Percentiles rank a stretch among this genome's conserved stretches.
Evolutionary conservation across 2,329 filamentous ascomycete species (phyloP).

Genomic region (Huntiella savannae): DNA sequence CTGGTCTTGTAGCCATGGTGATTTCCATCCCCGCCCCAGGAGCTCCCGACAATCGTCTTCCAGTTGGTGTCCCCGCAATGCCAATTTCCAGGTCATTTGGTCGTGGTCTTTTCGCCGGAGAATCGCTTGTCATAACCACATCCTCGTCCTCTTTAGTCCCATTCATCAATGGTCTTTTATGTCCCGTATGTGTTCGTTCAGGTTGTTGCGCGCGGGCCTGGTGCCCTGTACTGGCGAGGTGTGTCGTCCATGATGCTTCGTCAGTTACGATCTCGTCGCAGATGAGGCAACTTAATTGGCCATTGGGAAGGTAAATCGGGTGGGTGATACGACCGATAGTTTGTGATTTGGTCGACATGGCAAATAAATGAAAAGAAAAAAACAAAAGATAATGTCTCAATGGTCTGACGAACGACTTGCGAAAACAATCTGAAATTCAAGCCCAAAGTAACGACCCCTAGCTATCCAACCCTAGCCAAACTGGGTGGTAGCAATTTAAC

Average conservation of each 20-base stretch:
- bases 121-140: neutral
- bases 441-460: neutral
- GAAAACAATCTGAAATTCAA: neutral
- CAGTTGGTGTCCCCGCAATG: neutral
- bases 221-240: conserved; percentile 32
- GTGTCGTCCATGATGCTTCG: conserved; percentile 48
- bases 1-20: conserved; percentile 43
- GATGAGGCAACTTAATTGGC: conserved; percentile 47
- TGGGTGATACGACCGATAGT: conserved; percentile 54
- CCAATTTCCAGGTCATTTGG: neutral
- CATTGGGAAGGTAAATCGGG: conserved; percentile 46
- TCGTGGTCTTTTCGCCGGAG: conserved; percentile 1
- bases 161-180: conserved; percentile 15
- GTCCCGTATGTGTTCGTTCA: conserved; percentile 11
- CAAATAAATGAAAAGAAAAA: neutral
- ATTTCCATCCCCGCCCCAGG: conserved; percentile 39
- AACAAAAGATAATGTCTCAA: neutral
- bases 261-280: conserved; percentile 47
- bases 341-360: conserved; percentile 36
- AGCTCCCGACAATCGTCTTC: conserved; percentile 27
- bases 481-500: too few relatives aligned
- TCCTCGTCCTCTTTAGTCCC: neutral
- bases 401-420: neutral
- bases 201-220: conserved; percentile 13
- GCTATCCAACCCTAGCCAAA: too few relatives aligned